Percentiles rank a stretch among this genome's conserved stretches.
Conservation (phyloP, 345 rosid genomes). For the Anacardium occidentale region DNA sequence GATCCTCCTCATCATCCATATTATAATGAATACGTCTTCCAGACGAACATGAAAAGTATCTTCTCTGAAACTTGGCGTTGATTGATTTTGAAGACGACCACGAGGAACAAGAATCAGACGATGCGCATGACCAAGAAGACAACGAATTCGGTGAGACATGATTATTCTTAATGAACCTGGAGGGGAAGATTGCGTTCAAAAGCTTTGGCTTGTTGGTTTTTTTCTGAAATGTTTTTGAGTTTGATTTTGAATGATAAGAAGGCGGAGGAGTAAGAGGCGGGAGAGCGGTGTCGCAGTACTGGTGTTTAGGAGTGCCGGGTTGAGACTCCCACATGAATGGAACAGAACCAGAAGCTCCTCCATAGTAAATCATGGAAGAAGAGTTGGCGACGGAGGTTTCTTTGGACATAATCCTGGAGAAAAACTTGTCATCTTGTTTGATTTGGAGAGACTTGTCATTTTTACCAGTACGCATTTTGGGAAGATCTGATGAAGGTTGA, state of each 20-base stretch:
- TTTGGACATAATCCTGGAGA: conserved; percentile 57
- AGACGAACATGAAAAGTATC: conserved; percentile 32
- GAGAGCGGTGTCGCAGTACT: conserved; percentile 20
- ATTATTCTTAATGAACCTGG: conserved; percentile 18
- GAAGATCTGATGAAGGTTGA: conserved; percentile 19
- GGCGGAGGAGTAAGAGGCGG: conserved; percentile 71
- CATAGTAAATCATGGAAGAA: conserved; percentile 71
- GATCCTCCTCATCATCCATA: conserved; percentile 8
- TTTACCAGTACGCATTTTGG: conserved; percentile 26
- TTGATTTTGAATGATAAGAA: conserved; percentile 33
- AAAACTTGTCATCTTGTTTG: conserved; percentile 49
- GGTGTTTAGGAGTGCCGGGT: conserved; percentile 84
- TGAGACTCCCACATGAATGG: conserved; percentile 82
- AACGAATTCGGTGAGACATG: conserved; percentile 33
- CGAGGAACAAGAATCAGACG: conserved; percentile 38
- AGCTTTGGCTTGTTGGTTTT: conserved; percentile 25
- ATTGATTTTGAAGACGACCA: conserved; percentile 27
- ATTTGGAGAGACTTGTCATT: conserved; percentile 26
- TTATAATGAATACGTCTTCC: conserved; percentile 10
- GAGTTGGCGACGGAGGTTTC: conserved; percentile 55
- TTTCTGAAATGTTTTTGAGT: conserved; percentile 24
- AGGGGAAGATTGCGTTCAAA: conserved; percentile 19
- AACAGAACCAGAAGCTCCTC: conserved; percentile 52
- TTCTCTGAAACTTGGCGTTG: conserved; percentile 18
- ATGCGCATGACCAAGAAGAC: conserved; percentile 42